Evolutionary conservation across 2,329 filamentous ascomycete species (phyloP).

Genomic region (Clarireedia sp.): DNA sequence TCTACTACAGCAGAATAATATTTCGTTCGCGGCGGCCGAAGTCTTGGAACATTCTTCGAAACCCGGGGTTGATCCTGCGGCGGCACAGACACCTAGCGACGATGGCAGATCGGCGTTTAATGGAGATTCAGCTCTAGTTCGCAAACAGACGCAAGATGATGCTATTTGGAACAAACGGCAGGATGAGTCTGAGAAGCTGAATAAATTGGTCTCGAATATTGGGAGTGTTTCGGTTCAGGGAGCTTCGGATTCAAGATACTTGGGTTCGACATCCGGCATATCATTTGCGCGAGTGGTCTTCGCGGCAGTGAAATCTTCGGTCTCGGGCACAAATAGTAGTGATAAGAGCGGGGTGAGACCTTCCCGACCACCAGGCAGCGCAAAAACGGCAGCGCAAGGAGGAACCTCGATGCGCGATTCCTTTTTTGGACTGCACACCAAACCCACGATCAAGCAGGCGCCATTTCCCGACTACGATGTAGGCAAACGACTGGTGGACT

Average conservation of each 20-base stretch:
- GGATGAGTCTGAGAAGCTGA: conserved; percentile 52
- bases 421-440: conserved; percentile 93
- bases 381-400: conserved; percentile 32
- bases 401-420: conserved; percentile 87
- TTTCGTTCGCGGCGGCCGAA: conserved; percentile 64
- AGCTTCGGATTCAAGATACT: conserved; percentile 68
- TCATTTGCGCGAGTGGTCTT: conserved; percentile 93
- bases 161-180: conserved; percentile 35
- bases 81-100: conserved; percentile 25
- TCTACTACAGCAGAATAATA: conserved; percentile 59
- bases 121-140: conserved; percentile 10
- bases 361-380: conserved; percentile 44
- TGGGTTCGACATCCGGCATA: conserved; percentile 82
- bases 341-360: conserved; percentile 56
- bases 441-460: conserved; percentile 77
- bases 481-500: conserved; percentile 61
- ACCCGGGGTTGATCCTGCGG: conserved; percentile 25
- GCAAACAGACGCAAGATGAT: conserved; percentile 23
- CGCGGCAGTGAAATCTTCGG: conserved; percentile 74
- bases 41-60: conserved; percentile 57
- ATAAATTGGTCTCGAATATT: conserved; percentile 61
- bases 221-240: conserved; percentile 73
- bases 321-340: conserved; percentile 52
- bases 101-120: conserved; percentile 20
- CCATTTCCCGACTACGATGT: conserved; percentile 73